Evolutionary conservation across 768 basidiomycete species (phyloP).

Genomic region (Coprinopsis marcescibilis): DNA sequence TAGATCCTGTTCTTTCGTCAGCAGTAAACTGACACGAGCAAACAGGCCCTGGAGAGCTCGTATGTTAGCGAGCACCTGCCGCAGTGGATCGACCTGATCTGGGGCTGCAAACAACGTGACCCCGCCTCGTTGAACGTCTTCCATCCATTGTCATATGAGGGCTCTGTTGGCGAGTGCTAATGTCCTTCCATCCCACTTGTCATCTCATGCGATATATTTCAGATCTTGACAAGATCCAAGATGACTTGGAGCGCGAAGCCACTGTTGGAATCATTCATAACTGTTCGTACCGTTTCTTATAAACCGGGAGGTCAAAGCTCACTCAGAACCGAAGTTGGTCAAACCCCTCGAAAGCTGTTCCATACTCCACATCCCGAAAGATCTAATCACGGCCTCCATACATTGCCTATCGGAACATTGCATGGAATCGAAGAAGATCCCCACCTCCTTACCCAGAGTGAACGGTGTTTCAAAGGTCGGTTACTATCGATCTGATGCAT

Average conservation of each 20-base stretch:
- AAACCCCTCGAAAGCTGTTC: conserved; percentile 88
- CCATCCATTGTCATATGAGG: conserved; percentile 92
- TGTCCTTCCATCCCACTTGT: background rate
- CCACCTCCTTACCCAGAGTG: conserved; percentile 55
- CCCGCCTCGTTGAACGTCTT: conserved; percentile 74
- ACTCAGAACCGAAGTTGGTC: conserved; percentile 59
- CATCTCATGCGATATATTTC: background rate
- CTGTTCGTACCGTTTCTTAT: conserved; percentile 41
- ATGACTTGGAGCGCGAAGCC: conserved; percentile 85
- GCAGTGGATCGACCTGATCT: conserved; percentile 91
- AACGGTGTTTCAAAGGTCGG: conserved; percentile 52
- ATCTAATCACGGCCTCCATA: conserved; percentile 63
- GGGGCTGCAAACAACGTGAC: conserved; percentile 85
- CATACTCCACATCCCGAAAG: conserved; percentile 67
- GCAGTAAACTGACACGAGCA: background rate
- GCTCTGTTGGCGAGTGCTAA: conserved; percentile 59
- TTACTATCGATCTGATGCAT: background rate
- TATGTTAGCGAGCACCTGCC: conserved; percentile 80
- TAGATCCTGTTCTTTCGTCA: background rate
- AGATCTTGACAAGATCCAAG: conserved; percentile 84
- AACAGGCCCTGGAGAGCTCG: conserved; percentile 80
- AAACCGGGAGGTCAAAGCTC: conserved; percentile 1
- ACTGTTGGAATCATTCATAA: conserved; percentile 95
- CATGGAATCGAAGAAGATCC: conserved; percentile 86
- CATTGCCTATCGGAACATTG: conserved; percentile 62